These are phyloP conservation scores for Mortierella sp. DNA, from an alignment of 371 early-diverging fungal species.

Conservation along the genomic window DNA sequence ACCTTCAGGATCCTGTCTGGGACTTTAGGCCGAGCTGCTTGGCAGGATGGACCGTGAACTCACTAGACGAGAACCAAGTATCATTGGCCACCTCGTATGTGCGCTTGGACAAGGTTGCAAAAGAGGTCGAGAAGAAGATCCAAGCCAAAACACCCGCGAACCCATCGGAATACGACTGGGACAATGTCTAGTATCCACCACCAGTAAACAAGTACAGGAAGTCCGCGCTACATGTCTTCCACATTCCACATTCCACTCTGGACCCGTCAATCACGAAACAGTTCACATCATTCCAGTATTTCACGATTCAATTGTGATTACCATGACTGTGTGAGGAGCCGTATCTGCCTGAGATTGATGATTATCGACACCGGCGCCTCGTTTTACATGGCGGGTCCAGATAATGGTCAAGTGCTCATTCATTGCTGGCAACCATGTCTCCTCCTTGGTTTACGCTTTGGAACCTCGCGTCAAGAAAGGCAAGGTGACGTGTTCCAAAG, in stretches of 20 bases:
- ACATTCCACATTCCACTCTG: constrained; percentile 35
- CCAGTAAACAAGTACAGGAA: too few species aligned
- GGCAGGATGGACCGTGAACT: constrained; percentile 9
- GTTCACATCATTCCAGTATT: constrained; percentile 8
- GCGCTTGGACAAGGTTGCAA: constrained; percentile 14
- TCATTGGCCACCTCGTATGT: constrained; percentile 17
- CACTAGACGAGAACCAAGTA: constrained; percentile 5
- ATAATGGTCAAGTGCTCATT: too few species aligned
- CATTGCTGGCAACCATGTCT: too few species aligned
- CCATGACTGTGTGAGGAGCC: background rate
- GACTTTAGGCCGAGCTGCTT: constrained; percentile 23
- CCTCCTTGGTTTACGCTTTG: too few species aligned
- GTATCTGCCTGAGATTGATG: constrained; percentile 2
- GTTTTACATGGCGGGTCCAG: too few species aligned
- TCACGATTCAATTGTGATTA: background rate
- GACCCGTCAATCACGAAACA: background rate
- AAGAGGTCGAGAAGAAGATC: constrained; percentile 5
- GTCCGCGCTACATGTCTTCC: background rate
- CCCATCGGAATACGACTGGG: constrained; percentile 16
- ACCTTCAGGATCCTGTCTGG: constrained; percentile 13
- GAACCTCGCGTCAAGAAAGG: too few species aligned
- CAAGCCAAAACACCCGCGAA: background rate
- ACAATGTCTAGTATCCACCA: too few species aligned
- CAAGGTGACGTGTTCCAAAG: too few species aligned
- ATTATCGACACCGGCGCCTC: constrained; percentile 20